Conservation (phyloP, 768 basidiomycete species). For the Artomyces pyxidatus region DNA sequence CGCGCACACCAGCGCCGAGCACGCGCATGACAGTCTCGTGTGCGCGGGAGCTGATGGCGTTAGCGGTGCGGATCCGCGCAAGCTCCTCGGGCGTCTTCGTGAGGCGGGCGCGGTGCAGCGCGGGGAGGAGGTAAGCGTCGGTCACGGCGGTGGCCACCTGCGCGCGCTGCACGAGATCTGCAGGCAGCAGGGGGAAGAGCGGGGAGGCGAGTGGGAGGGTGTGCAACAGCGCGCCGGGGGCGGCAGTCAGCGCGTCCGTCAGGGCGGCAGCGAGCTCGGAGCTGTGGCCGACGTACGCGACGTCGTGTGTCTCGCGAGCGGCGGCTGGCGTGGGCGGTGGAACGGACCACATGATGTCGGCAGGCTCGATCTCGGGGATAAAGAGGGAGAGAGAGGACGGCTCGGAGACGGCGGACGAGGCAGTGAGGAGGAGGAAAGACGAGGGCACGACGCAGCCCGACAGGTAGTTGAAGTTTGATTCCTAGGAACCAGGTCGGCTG, state of each 20-base stretch:
- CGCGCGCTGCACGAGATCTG: constrained; percentile 31
- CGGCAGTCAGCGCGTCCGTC: constrained; percentile 35
- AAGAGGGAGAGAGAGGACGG: constrained; percentile 53
- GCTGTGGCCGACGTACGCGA: constrained; percentile 49
- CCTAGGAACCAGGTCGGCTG: constrained; percentile 25
- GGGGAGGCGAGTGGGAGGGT: constrained; percentile 46
- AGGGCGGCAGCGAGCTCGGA: constrained; percentile 38
- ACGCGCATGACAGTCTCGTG: constrained; percentile 92
- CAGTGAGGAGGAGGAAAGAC: constrained; percentile 57
- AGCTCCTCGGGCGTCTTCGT: constrained; percentile 75
- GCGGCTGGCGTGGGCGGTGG: constrained; percentile 65
- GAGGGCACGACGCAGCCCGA: constrained; percentile 72
- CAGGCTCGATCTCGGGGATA: constrained; percentile 67
- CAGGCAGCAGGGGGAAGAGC: constrained; percentile 44
- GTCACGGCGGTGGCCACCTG: constrained; percentile 33
- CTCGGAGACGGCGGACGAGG: constrained; percentile 37
- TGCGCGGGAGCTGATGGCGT: constrained; percentile 79
- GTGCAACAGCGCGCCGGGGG: constrained; percentile 56
- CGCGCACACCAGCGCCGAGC: constrained; percentile 65
- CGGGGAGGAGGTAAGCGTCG: constrained; percentile 60
- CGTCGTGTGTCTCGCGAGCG: constrained; percentile 46
- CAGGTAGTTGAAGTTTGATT: constrained; percentile 87
- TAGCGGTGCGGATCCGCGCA: constrained; percentile 66
- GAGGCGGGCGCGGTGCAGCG: constrained; percentile 75
- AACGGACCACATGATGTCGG: constrained; percentile 83